A percentile compares a stretch with the other conserved stretches of the same genome.
Evolutionary conservation across 73 alveolate genomes (phyloP).

Genomic region (Symbiodinium pilosum): DNA sequence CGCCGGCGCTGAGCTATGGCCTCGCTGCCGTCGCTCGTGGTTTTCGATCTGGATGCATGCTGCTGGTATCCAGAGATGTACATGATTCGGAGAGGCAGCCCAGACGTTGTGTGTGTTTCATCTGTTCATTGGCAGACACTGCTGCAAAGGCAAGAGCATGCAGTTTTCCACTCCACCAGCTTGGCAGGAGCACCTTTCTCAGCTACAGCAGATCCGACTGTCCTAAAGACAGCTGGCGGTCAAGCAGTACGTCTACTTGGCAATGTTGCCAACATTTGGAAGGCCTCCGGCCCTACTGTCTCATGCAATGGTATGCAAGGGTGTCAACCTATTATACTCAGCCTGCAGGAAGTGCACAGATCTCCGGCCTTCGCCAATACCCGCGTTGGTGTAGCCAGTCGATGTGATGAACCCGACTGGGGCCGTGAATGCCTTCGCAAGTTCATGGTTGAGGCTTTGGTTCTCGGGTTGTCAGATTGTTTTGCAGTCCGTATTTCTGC

Average conservation of each 20-base stretch:
- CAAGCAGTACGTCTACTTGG: constrained; percentile 67
- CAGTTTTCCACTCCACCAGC: background rate
- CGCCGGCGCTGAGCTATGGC: constrained; percentile 23
- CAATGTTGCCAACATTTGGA: constrained; percentile 66
- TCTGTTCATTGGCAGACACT: too few relatives aligned
- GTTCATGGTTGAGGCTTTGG: constrained; percentile 60
- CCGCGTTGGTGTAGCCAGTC: constrained; percentile 72
- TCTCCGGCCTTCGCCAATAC: background rate
- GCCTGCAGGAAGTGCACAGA: constrained; percentile 21
- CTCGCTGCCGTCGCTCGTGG: constrained; percentile 73
- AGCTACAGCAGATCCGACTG: constrained; percentile 45
- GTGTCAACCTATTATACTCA: too few relatives aligned
- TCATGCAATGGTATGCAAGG: too few relatives aligned
- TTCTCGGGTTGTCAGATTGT: too few relatives aligned
- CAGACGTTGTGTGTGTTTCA: background rate
- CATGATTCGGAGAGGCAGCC: constrained; percentile 55
- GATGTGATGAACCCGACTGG: constrained; percentile 89
- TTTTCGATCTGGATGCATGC: constrained; percentile 84
- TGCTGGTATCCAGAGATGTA: constrained; percentile 94
- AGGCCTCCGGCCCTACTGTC: background rate
- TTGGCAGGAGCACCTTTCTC: background rate
- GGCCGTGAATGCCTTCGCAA: constrained; percentile 79
- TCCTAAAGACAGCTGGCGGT: constrained; percentile 32
- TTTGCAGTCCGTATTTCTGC: too few relatives aligned
- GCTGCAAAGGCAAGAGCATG: too few relatives aligned